Conservation (phyloP, 768 basidiomycete species). For the Paxillus rubicundulus region DNA sequence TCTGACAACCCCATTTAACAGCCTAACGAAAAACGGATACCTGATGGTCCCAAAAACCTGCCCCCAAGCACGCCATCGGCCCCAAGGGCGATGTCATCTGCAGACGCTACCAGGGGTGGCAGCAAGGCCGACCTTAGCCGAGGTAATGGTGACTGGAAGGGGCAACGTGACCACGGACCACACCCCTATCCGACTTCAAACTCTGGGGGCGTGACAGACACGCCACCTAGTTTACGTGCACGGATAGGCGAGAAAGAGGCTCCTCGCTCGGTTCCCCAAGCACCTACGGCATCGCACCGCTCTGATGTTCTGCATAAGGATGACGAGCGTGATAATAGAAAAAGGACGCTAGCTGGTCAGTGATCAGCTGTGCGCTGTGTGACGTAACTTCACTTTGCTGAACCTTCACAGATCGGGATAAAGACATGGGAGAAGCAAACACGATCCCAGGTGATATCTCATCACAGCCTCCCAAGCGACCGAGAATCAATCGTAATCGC, state of each 20-base stretch:
- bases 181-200: conserved; percentile 22
- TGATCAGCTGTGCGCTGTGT: neutral
- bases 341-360: conserved; percentile 69
- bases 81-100: conserved; percentile 66
- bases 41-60: conserved; percentile 53
- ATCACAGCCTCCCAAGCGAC: conserved; percentile 54
- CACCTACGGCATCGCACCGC: conserved; percentile 43
- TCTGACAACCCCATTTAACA: conserved; percentile 21
- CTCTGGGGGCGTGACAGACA: conserved; percentile 19
- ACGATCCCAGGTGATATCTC: conserved; percentile 36
- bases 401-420: conserved; percentile 55
- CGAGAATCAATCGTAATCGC: conserved; percentile 54
- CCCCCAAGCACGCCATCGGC: conserved; percentile 65
- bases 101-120: conserved; percentile 38
- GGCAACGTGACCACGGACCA: conserved; percentile 33
- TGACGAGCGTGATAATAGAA: conserved; percentile 66
- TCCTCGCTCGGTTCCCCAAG: conserved; percentile 39
- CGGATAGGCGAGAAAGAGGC: conserved; percentile 63
- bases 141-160: conserved; percentile 52
- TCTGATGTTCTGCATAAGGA: conserved; percentile 47
- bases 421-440: conserved; percentile 44
- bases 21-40: conserved; percentile 53
- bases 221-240: conserved; percentile 45
- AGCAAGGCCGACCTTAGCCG: conserved; percentile 42
- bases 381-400: conserved; percentile 7